Evolutionary conservation across 2,329 filamentous ascomycete genomes (phyloP).

Genomic region (Aspergillus sergii): DNA sequence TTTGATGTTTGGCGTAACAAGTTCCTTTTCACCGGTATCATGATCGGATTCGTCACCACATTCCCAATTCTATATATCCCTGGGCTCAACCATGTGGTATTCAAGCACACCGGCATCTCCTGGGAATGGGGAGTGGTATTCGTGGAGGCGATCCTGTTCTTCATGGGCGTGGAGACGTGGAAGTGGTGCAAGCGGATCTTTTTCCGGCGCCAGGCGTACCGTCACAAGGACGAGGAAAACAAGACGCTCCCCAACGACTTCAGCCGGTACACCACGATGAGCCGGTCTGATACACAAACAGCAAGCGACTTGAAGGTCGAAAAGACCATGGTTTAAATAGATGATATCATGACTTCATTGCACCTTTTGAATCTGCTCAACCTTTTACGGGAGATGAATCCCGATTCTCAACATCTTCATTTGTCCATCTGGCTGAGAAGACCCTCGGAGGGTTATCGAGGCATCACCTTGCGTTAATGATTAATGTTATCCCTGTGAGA

Average conservation of each 20-base stretch:
- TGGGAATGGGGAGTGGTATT: constrained; percentile 74
- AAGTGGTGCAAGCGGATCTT: constrained; percentile 67
- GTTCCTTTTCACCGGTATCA: constrained; percentile 69
- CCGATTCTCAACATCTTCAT: not conserved
- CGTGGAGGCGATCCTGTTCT: constrained; percentile 62
- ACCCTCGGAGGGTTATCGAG: not conserved
- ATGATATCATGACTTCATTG: not conserved
- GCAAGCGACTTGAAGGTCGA: constrained; percentile 30
- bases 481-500: not conserved
- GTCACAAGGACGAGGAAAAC: constrained; percentile 4
- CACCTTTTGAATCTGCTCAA: constrained; percentile 1
- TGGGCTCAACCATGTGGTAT: constrained; percentile 65
- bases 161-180: constrained; percentile 65
- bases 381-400: not conserved
- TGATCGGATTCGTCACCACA: constrained; percentile 58
- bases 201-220: constrained; percentile 41
- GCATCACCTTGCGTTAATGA: not conserved
- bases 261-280: constrained; percentile 38
- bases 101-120: constrained; percentile 65
- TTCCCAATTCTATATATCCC: constrained; percentile 70
- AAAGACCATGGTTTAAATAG: constrained; percentile 30
- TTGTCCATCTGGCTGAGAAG: not conserved
- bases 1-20: constrained; percentile 70
- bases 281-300: constrained; percentile 32
- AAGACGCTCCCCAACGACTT: constrained; percentile 25